Conservation (phyloP, 1,139 yeast species). For the Trichomonascaceae sp. region DNA sequence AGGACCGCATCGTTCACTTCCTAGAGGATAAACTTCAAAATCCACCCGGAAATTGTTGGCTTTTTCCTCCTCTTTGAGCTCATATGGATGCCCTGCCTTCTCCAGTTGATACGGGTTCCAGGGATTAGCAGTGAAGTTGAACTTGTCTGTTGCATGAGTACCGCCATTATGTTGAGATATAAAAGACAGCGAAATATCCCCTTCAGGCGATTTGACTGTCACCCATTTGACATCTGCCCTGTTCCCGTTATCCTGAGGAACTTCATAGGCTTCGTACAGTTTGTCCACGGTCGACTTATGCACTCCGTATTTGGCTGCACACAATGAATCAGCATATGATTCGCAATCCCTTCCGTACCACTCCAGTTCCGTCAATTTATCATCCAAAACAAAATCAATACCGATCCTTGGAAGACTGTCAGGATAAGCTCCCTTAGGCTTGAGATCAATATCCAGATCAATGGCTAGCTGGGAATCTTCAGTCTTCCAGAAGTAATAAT, state of each 20-base stretch:
- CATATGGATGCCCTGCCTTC: slow-evolving; percentile 33
- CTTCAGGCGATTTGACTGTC: slow-evolving; percentile 12
- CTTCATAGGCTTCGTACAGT: slow-evolving; percentile 30
- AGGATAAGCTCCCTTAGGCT: slow-evolving; percentile 20
- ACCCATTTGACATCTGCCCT: slow-evolving; percentile 33
- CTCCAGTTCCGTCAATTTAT: slow-evolving; percentile 18
- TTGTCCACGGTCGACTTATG: slow-evolving; percentile 17
- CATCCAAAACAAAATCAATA: slow-evolving; percentile 23
- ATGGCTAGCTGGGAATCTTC: slow-evolving; percentile 6
- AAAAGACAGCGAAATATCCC: slow-evolving; percentile 2
- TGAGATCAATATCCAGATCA: slow-evolving; percentile 10
- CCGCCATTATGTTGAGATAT: slow-evolving; percentile 2
- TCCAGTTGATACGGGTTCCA: slow-evolving; percentile 25
- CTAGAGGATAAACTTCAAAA: slow-evolving; percentile 35
- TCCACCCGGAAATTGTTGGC: slow-evolving; percentile 30
- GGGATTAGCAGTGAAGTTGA: slow-evolving; percentile 24
- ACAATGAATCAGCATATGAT: slow-evolving; percentile 32
- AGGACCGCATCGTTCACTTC: slow-evolving; percentile 37
- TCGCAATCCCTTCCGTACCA: slow-evolving; percentile 37
- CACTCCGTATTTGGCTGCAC: slow-evolving; percentile 29
- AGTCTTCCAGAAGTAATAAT: slow-evolving; percentile 12
- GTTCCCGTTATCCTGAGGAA: slow-evolving; percentile 37
- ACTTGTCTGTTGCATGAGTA: slow-evolving; percentile 14
- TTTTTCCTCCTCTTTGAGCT: slow-evolving; percentile 19
- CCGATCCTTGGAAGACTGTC: slow-evolving; percentile 27